Evolutionary conservation across 306 rosid genomes (phyloP).

Genomic region (Lagenaria siceraria): DNA sequence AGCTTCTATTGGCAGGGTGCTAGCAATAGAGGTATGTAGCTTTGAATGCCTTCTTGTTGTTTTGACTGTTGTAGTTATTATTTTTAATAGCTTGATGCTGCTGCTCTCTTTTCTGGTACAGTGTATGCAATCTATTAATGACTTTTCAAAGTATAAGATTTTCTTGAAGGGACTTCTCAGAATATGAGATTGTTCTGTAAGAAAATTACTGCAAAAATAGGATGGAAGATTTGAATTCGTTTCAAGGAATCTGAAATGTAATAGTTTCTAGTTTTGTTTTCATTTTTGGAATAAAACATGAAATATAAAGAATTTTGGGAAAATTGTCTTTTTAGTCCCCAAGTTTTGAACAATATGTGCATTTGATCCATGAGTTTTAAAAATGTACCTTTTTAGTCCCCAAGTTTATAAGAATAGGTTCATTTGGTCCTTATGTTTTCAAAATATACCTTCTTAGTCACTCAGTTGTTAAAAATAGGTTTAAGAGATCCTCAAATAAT

Average conservation of each 20-base stretch:
- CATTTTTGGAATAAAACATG: neutral
- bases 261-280: neutral
- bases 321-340: too few relatives aligned
- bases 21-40: conserved; percentile 78
- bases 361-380: too few relatives aligned
- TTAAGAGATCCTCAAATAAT: too few relatives aligned
- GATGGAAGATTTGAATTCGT: neutral
- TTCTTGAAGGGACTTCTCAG: neutral
- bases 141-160: neutral
- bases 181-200: neutral
- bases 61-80: neutral
- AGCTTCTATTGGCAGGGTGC: conserved; percentile 97
- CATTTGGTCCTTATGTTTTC: too few relatives aligned
- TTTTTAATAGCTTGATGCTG: neutral
- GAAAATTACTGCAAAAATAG: neutral
- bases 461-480: too few relatives aligned
- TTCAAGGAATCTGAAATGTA: neutral
- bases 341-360: too few relatives aligned
- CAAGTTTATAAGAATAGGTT: too few relatives aligned
- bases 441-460: too few relatives aligned
- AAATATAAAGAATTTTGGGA: neutral
- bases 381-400: too few relatives aligned
- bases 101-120: neutral
- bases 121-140: neutral
- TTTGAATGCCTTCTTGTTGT: neutral